Percentiles rank a stretch among this genome's conserved stretches.
These are phyloP conservation scores for Tetratostichococcus sp. DNA, from an alignment of 139 green algal genomes.

Conservation along the genomic window DNA sequence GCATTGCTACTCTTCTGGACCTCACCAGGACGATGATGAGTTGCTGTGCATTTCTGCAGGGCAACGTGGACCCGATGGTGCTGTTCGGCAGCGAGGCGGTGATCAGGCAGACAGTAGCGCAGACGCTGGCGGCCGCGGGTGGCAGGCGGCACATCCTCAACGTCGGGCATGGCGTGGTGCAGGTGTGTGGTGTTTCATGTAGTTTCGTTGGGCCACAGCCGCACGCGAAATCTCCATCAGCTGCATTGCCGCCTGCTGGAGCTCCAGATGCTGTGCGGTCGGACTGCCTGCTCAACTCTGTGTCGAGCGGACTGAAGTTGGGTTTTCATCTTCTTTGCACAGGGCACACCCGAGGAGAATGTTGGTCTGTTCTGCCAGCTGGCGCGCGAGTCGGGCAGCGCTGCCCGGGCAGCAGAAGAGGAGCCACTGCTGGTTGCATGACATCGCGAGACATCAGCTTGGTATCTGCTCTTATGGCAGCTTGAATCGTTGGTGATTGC, in stretches of 20 bases:
- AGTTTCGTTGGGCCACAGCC: too few species aligned
- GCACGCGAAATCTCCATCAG: too few species aligned
- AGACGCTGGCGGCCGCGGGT: slow-evolving; percentile 54
- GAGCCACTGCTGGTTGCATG: slow-evolving; percentile 4
- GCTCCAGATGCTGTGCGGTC: slow-evolving; percentile 1
- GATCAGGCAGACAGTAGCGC: slow-evolving; percentile 60
- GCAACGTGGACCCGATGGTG: slow-evolving; percentile 93
- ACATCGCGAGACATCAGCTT: not conserved
- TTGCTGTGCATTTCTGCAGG: slow-evolving; percentile 23
- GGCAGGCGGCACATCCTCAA: slow-evolving; percentile 86
- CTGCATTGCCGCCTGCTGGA: too few species aligned
- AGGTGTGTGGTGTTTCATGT: too few species aligned
- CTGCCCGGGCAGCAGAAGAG: slow-evolving; percentile 1
- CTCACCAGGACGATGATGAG: too few species aligned
- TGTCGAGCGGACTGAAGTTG: too few species aligned
- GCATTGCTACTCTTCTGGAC: too few species aligned
- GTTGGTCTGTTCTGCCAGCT: slow-evolving; percentile 89
- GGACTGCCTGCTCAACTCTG: too few species aligned
- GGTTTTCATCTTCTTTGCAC: slow-evolving; percentile 5
- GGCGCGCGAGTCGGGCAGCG: slow-evolving; percentile 52
- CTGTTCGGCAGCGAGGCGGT: slow-evolving; percentile 77
- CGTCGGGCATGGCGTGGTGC: slow-evolving; percentile 89
- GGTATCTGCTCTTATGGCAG: too few species aligned
- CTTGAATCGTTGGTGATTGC: too few species aligned
- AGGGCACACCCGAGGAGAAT: slow-evolving; percentile 83